Conservation (phyloP, 805 yeast genomes). For the Kodamaea laetipori region DNA sequence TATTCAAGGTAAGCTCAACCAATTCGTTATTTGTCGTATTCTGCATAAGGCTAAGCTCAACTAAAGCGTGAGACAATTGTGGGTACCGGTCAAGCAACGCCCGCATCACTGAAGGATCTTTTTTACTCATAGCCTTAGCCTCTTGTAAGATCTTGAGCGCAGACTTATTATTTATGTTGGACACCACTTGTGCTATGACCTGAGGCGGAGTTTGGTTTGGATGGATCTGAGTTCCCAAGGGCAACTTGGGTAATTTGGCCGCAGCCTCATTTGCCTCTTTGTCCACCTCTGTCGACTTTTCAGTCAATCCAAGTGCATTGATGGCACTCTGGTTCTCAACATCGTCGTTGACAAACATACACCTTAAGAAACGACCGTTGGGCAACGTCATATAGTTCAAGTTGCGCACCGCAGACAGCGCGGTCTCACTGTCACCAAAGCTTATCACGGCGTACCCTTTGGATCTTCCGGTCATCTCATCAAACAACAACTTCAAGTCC, state of each 20-base stretch:
- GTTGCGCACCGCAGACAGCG: slow-evolving; percentile 88
- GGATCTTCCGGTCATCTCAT: slow-evolving; percentile 84
- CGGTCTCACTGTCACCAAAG: slow-evolving; percentile 80
- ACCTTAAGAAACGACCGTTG: slow-evolving; percentile 73
- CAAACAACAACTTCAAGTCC: slow-evolving; percentile 74
- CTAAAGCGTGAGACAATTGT: slow-evolving; percentile 79
- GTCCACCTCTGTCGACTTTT: slow-evolving; percentile 11
- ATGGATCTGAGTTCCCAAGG: slow-evolving; percentile 43
- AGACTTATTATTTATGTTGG: slow-evolving; percentile 25
- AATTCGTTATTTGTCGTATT: slow-evolving; percentile 38
- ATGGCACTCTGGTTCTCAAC: slow-evolving; percentile 13
- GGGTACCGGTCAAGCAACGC: slow-evolving; percentile 69
- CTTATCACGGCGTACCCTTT: slow-evolving; percentile 90
- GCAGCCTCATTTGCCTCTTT: slow-evolving; percentile 20
- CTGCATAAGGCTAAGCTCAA: slow-evolving; percentile 58
- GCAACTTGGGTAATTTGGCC: slow-evolving; percentile 38
- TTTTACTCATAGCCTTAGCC: slow-evolving; percentile 57
- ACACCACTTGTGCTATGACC: slow-evolving; percentile 23
- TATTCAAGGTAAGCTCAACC: slow-evolving; percentile 40
- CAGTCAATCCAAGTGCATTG: slow-evolving; percentile 12
- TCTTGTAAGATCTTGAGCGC: slow-evolving; percentile 42
- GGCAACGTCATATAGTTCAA: slow-evolving; percentile 64
- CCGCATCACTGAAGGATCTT: slow-evolving; percentile 59
- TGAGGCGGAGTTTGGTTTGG: slow-evolving; percentile 43
- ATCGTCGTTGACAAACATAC: slow-evolving; percentile 66